Evolutionary conservation across 2,329 filamentous ascomycete species (phyloP).

Genomic region (Trichophyton equinum): DNA sequence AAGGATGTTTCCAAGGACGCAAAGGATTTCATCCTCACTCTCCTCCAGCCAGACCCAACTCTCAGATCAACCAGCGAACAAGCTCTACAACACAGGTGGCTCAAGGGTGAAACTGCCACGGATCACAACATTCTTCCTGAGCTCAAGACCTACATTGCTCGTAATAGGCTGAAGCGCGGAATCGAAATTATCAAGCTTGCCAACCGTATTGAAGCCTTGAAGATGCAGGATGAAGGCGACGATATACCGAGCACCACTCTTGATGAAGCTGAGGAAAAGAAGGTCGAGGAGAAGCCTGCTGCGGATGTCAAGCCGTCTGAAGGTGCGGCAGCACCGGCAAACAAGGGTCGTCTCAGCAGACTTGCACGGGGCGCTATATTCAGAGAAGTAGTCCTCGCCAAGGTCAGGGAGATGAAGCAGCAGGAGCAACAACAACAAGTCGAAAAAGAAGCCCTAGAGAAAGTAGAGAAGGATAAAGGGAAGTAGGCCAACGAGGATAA

Average conservation of each 20-base stretch:
- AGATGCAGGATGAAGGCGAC: constrained; percentile 69
- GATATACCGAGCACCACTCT: constrained; percentile 45
- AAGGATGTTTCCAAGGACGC: constrained; percentile 91
- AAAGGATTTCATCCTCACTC: constrained; percentile 77
- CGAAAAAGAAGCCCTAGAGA: constrained; percentile 45
- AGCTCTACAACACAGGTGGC: constrained; percentile 73
- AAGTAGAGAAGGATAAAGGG: constrained; percentile 17
- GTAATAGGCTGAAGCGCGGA: constrained; percentile 78
- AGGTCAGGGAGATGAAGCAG: constrained; percentile 84
- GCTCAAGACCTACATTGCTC: constrained; percentile 86
- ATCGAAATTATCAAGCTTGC: constrained; percentile 94
- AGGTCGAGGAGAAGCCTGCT: constrained; percentile 31
- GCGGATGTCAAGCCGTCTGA: constrained; percentile 15
- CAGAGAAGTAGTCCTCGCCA: constrained; percentile 84
- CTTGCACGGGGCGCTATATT: constrained; percentile 64
- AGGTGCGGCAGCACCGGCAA: background rate
- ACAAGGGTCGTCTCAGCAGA: constrained; percentile 41
- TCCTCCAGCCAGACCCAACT: constrained; percentile 67
- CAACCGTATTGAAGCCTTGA: constrained; percentile 89
- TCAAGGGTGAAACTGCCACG: constrained; percentile 78
- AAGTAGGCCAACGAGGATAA: background rate
- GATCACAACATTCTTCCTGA: constrained; percentile 97
- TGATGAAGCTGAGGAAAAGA: background rate
- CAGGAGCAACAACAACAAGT: constrained; percentile 62
- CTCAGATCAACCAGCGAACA: constrained; percentile 68